Conservation (phyloP, 225 moss, liverwort and hornwort species). For the Polytrichum commune region DNA sequence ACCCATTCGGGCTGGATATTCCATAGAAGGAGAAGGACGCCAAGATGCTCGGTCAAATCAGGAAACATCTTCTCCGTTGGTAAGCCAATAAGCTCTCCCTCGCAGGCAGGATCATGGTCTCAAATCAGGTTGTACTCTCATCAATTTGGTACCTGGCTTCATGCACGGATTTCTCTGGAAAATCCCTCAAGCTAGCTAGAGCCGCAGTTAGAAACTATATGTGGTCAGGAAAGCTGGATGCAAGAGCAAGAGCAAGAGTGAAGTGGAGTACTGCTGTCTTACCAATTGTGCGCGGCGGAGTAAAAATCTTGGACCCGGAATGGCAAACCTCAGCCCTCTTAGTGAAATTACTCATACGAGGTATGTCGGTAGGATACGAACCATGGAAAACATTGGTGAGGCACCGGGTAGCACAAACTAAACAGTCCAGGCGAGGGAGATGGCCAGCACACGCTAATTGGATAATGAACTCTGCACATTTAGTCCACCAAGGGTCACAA, state of each 20-base stretch:
- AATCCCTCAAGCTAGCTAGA: neutral
- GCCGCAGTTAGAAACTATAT: too few species aligned
- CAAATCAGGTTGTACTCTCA: neutral
- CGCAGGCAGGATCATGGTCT: neutral
- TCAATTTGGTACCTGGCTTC: neutral
- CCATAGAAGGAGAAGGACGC: neutral
- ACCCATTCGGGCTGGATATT: neutral
- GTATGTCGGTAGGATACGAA: neutral
- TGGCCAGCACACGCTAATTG: neutral
- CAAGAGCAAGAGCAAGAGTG: too few species aligned
- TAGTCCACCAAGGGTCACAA: too few species aligned
- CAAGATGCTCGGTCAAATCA: neutral
- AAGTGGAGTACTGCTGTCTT: too few species aligned
- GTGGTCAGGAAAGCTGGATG: too few species aligned
- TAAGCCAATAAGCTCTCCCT: neutral
- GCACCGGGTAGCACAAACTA: neutral
- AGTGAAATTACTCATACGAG: neutral
- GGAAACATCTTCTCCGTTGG: neutral
- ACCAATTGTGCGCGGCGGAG: too few species aligned
- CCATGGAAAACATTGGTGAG: neutral
- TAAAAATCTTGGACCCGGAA: neutral
- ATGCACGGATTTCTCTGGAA: neutral
- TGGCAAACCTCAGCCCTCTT: neutral
- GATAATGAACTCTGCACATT: too few species aligned
- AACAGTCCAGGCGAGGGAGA: neutral